Conservation (phyloP, 2,329 filamentous ascomycete species). For the Paraconiothyrium sp. region DNA sequence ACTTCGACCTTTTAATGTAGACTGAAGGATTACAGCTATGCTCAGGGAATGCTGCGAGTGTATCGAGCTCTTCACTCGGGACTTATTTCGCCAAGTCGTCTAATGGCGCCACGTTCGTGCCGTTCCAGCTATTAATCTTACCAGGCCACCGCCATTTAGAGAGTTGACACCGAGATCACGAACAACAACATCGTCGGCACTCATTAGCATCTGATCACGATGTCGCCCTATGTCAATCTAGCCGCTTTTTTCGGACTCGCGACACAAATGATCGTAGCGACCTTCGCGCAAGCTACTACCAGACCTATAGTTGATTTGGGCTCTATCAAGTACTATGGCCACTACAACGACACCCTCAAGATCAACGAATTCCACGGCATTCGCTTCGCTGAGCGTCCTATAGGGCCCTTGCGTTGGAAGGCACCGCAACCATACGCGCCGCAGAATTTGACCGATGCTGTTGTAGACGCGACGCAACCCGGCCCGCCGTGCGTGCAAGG, state of each 20-base stretch:
- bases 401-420: slow-evolving; percentile 43
- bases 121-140: no score
- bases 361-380: slow-evolving; percentile 32
- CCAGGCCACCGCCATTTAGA: no score
- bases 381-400: slow-evolving; percentile 40
- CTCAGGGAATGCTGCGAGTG: no score
- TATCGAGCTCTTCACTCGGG: no score
- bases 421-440: slow-evolving; percentile 35
- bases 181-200: no score
- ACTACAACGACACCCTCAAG: slow-evolving; percentile 21
- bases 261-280: not conserved
- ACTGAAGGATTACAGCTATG: no score
- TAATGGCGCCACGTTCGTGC: no score
- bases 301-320: slow-evolving; percentile 22
- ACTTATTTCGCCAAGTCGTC: no score
- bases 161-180: no score
- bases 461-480: slow-evolving; percentile 36
- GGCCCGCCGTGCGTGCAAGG: slow-evolving; percentile 41
- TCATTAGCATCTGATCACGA: not conserved
- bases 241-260: not conserved
- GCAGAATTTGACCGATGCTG: slow-evolving; percentile 25
- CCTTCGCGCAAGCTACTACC: slow-evolving; percentile 2
- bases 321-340: slow-evolving; percentile 25
- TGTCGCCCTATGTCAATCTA: not conserved
- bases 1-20: no score